Base-by-base conservation (phyloP, 805 yeast genomes). In the Cyberlindnera sargentensis region DNA sequence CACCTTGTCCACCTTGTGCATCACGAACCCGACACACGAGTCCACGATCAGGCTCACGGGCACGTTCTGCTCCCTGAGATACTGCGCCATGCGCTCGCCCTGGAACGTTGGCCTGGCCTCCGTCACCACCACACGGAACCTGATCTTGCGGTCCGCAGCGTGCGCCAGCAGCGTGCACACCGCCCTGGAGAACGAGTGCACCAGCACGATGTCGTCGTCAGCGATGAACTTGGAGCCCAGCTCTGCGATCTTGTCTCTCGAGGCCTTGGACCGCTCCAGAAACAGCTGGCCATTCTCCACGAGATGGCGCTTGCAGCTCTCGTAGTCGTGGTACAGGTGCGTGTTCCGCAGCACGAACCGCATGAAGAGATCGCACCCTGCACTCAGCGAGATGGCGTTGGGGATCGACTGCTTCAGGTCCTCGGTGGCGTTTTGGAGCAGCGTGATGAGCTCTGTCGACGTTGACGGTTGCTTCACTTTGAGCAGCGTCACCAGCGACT, bases 281-380 rank as follows among this genome's bases (percentile, higher is more conserved):
- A 93, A 93, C 31, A 93, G 67, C 58, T 89, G 86, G 4, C 99
- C 99, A 64, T 93, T 93, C 58, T 85, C 95, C 25, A 90, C 95
- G 50, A 93, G 70, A 61, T 89, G 95, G 50, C 74, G 78, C 53
- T 82, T 81, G 63, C 96, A 89, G 11, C 93, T 80, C 56, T 93
- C 99, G 95, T 97, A 93, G 63, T 93, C 97, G 39, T 89, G 81
- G 52, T 76, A 85, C 31, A 89, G 68, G 65, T 90, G 90, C 8
- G 86, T 80, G 66, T 91, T 90, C 63, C 95, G 75, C 51, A 89
- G 73, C 6, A 93, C 97, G 57, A 93, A 93, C 50, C 99, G 71
- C 77, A 88, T 85, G 64, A 93, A 93, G 54, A 93, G 74, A 63
- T 93, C 99, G 70, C 99, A 93, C 23, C 99, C 99, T 0, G 99